These are phyloP conservation scores for Aureobasidium namibiae DNA, from an alignment of 2,329 filamentous ascomycete genomes.

Conservation along the genomic window DNA sequence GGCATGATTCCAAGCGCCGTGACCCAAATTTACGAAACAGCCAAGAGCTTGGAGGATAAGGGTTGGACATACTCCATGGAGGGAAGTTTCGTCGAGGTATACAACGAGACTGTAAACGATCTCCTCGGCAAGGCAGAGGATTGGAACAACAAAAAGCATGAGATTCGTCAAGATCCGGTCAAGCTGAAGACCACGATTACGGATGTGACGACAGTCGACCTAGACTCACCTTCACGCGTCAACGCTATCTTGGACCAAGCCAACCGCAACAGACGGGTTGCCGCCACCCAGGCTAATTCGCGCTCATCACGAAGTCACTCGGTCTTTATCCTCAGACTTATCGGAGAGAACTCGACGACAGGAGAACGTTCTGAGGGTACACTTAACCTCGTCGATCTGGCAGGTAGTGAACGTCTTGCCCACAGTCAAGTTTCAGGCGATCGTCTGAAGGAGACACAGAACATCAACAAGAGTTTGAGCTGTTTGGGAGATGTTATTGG, in stretches of 20 bases:
- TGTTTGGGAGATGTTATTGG: constrained; percentile 92
- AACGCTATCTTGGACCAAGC: constrained; percentile 73
- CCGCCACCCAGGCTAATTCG: constrained; percentile 96
- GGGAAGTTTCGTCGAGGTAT: constrained; percentile 92
- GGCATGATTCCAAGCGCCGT: constrained; percentile 95
- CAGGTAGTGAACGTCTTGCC: constrained; percentile 83
- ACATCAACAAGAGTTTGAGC: constrained; percentile 91
- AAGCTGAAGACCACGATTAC: constrained; percentile 76
- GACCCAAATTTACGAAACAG: constrained; percentile 85
- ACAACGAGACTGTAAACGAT: constrained; percentile 95
- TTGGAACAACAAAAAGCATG: constrained; percentile 72
- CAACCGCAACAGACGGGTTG: constrained; percentile 79
- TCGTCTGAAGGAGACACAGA: constrained; percentile 86
- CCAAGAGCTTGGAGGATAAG: constrained; percentile 74
- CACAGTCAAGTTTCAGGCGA: constrained; percentile 81
- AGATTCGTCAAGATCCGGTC: constrained; percentile 77
- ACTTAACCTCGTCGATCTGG: constrained; percentile 90
- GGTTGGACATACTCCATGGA: constrained; percentile 94
- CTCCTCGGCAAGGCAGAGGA: constrained; percentile 65
- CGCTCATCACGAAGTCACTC: constrained; percentile 90
- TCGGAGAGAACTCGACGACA: constrained; percentile 61
- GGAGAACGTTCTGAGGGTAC: constrained; percentile 85
- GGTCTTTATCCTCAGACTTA: constrained; percentile 77
- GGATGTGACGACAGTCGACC: constrained; percentile 65
- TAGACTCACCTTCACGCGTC: constrained; percentile 74